Percentiles rank a stretch among this genome's conserved stretches.
Conservation (phyloP, 2,329 filamentous ascomycete species). For the Lecanoromycetidae sp. region DNA sequence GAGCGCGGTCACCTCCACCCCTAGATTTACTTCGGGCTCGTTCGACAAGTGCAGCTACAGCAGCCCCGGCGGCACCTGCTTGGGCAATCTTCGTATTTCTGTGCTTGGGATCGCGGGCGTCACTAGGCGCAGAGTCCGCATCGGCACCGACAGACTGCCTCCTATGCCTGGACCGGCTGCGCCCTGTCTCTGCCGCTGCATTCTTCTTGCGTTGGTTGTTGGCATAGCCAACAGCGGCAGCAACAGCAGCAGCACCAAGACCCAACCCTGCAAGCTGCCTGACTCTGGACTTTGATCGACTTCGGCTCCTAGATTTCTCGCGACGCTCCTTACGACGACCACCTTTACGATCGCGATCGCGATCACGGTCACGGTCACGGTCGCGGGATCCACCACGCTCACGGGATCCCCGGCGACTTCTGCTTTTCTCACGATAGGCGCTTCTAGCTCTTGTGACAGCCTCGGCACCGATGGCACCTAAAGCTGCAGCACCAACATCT, state of each 20-base stretch:
- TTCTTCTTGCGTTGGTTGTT: conserved; percentile 41
- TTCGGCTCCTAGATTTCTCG: conserved; percentile 29
- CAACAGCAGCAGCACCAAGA: conserved; percentile 46
- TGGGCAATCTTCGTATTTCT: conserved; percentile 48
- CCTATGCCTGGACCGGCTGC: conserved; percentile 36
- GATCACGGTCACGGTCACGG: conserved; percentile 20
- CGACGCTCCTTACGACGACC: conserved; percentile 25
- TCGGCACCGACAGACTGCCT: conserved; percentile 23
- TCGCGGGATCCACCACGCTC: conserved; percentile 32
- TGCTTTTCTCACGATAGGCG: conserved; percentile 34
- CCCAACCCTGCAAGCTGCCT: conserved; percentile 43
- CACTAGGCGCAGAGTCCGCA: conserved; percentile 23
- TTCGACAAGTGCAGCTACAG: conserved; percentile 49
- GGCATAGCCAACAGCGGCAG: conserved; percentile 47
- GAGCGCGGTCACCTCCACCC: conserved; percentile 31
- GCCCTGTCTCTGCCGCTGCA: conserved; percentile 36
- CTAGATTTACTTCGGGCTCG: conserved; percentile 47
- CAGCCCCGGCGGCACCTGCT: conserved; percentile 50
- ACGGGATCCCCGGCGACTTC: conserved; percentile 28
- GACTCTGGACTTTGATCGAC: conserved; percentile 36
- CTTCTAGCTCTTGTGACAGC: conserved; percentile 40
- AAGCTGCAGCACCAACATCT: conserved; percentile 47
- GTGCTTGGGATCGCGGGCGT: conserved; percentile 33
- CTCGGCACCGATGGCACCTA: conserved; percentile 50
- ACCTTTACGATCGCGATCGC: conserved; percentile 14